Base-by-base conservation (phyloP, 1,284 basidiomycete species). In the Melampsora larici-populina region DNA sequence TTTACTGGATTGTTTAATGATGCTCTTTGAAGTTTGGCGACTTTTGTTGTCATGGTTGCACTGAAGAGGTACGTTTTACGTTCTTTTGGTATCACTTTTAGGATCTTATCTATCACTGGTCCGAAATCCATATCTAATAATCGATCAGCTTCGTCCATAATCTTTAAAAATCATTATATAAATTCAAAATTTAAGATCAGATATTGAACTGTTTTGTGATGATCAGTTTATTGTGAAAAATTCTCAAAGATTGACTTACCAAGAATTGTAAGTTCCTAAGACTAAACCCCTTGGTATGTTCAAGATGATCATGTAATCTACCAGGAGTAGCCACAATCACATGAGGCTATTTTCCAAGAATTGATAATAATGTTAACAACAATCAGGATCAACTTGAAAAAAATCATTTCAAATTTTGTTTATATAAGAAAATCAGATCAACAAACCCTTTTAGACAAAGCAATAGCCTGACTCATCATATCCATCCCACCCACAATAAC, bases 41-140 rank as follows among this genome's bases (percentile, higher is more conserved):
- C 94, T 85, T 98, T 99, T 29, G 94, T 97, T 1, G 96, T 97
- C 95, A 99, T 99, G n/a, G 97, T 99, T 0, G 97, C 97, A 18
- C 94, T 97, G 87, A 97, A 99, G 1, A 99, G 88, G 84, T 95
- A 98, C 0, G 97, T 99, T 48, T 91, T 92, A 26, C 97, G 89
- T 82, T 99, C 95, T 82, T 90, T 92, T 24, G 97, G 97, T 80
- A 99, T 92, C 62, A 92, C 89, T 85, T 97, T 97, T 63, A 99
- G 87, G 79, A 99, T 94, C 86, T 95, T 96, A 86, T 99, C 97
- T 80, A 99, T 95, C 78, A 93, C 92, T 49, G 93, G 91, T 24
- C 94, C 95, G 82, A 99, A 99, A 84, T 99, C 97, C 89, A 99
- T 91, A 85, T 99, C 97, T 60, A 99, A 87, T 66, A 99, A 85